Percentiles rank a stretch among this genome's conserved stretches.
These are phyloP conservation scores for Ustilago shanxiensis DNA, from an alignment of 1,284 basidiomycete species.

Conservation along the genomic window DNA sequence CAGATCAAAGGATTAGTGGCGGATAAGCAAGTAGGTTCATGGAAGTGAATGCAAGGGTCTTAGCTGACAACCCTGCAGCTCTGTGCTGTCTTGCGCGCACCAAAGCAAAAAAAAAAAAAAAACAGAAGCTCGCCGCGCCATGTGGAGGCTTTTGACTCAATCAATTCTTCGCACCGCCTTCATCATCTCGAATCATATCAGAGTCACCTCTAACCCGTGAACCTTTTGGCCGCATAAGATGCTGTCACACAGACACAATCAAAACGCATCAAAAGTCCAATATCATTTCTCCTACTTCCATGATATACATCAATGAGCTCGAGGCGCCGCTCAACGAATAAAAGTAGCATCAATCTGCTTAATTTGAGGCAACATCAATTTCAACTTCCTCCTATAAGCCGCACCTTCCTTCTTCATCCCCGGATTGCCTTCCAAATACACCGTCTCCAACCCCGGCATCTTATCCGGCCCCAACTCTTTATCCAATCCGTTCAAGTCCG, in stretches of 20 bases:
- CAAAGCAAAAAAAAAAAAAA: background rate
- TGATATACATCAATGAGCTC: background rate
- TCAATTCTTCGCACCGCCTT: background rate
- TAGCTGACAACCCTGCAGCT: conserved; percentile 5
- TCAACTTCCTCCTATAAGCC: conserved; percentile 89
- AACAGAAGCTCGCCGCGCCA: background rate
- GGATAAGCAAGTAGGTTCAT: background rate
- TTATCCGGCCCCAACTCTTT: conserved; percentile 78
- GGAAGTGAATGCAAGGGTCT: too few relatives aligned
- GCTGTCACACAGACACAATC: too few relatives aligned
- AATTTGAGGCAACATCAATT: conserved; percentile 86
- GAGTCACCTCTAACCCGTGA: too few relatives aligned
- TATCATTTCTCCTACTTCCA: too few relatives aligned
- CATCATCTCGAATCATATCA: too few relatives aligned
- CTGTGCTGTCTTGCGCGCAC: conserved; percentile 1
- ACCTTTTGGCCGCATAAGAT: too few relatives aligned
- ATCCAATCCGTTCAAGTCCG: conserved; percentile 79
- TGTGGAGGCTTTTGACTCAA: conserved; percentile 1
- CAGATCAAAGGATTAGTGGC: background rate
- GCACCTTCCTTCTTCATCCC: conserved; percentile 83
- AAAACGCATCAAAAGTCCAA: too few relatives aligned
- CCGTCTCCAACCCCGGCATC: conserved; percentile 79
- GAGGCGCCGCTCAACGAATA: conserved; percentile 11
- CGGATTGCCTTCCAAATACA: conserved; percentile 96
- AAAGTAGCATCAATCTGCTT: conserved; percentile 95